Conservation (phyloP, 2,329 filamentous ascomycete genomes). For the Xylariaceae sp. region DNA sequence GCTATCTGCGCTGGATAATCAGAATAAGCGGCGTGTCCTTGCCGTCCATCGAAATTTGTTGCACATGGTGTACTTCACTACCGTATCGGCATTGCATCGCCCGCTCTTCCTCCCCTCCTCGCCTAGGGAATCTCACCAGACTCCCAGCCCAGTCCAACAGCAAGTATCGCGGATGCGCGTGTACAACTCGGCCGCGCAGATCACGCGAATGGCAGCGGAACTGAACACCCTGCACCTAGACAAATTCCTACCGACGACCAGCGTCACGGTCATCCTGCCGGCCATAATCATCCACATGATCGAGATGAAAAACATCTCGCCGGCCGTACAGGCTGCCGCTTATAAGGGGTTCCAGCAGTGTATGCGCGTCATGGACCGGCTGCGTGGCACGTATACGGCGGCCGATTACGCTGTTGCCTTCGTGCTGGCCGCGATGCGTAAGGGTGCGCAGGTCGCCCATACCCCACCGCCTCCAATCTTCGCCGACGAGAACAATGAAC, state of each 20-base stretch:
- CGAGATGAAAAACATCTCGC: constrained; percentile 79
- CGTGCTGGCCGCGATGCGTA: constrained; percentile 83
- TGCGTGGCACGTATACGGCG: constrained; percentile 84
- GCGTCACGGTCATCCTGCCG: constrained; percentile 83
- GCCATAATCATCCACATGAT: constrained; percentile 92
- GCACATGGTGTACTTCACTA: constrained; percentile 91
- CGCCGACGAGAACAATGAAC: constrained; percentile 51
- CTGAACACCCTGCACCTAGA: constrained; percentile 69
- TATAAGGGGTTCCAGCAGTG: constrained; percentile 82
- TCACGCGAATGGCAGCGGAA: constrained; percentile 76
- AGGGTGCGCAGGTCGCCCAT: constrained; percentile 40
- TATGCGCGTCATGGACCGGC: constrained; percentile 82
- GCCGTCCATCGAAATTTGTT: constrained; percentile 76
- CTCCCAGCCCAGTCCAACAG: constrained; percentile 68
- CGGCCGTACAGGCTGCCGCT: constrained; percentile 64
- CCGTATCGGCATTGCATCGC: constrained; percentile 81
- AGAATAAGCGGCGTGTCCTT: constrained; percentile 54
- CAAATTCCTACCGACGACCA: constrained; percentile 77
- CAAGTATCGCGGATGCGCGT: constrained; percentile 79
- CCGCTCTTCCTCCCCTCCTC: constrained; percentile 81
- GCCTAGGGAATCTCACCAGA: constrained; percentile 46
- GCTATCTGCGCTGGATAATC: constrained; percentile 49
- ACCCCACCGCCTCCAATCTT: constrained; percentile 3
- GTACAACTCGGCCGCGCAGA: constrained; percentile 75
- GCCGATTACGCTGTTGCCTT: constrained; percentile 96